A percentile compares a stretch with the other conserved stretches of the same genome.
phyloP scores from a whole-genome alignment of 805 yeast genomes.

The Blastobotrys peoriensis region DNA sequence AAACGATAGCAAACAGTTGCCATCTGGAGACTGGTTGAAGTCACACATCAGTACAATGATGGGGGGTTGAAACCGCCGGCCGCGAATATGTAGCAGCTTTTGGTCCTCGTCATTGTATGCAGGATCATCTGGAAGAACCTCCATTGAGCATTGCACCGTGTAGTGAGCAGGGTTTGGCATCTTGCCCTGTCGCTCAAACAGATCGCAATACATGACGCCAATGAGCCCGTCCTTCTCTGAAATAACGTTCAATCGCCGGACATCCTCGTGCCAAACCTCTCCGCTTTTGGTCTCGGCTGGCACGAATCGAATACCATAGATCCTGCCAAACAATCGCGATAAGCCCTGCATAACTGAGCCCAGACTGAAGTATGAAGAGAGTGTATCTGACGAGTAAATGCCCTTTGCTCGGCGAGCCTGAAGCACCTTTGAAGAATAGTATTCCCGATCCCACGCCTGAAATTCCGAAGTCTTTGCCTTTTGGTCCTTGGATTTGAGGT shows the following conservation, averaged over 20 bases:
- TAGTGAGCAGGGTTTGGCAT: slow-evolving; percentile 89
- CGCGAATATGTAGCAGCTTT: slow-evolving; percentile 16
- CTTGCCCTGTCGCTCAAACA: slow-evolving; percentile 71
- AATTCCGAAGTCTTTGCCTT: slow-evolving; percentile 40
- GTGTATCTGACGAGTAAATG: slow-evolving; percentile 33
- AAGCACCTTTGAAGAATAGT: slow-evolving; percentile 35
- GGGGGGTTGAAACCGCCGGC: slow-evolving; percentile 68
- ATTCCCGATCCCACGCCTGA: slow-evolving; percentile 93
- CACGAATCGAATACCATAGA: slow-evolving; percentile 71
- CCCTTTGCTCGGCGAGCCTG: slow-evolving; percentile 23
- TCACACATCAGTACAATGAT: slow-evolving; percentile 86
- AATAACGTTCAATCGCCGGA: slow-evolving; percentile 70
- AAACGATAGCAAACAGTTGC: slow-evolving; percentile 56
- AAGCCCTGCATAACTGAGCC: slow-evolving; percentile 85
- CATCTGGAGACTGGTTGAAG: slow-evolving; percentile 40
- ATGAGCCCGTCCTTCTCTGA: slow-evolving; percentile 57
- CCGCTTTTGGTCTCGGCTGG: slow-evolving; percentile 60
- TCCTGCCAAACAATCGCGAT: slow-evolving; percentile 56
- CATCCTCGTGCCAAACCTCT: slow-evolving; percentile 87
- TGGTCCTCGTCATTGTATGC: slow-evolving; percentile 18
- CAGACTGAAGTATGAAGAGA: slow-evolving; percentile 70
- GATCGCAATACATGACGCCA: slow-evolving; percentile 83
- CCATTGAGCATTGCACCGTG: slow-evolving; percentile 91
- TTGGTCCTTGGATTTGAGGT: slow-evolving; percentile 28
- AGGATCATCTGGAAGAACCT: slow-evolving; percentile 33